phyloP scores from a whole-genome alignment of 345 rosid genomes.

The Lepidium aucheri region DNA sequence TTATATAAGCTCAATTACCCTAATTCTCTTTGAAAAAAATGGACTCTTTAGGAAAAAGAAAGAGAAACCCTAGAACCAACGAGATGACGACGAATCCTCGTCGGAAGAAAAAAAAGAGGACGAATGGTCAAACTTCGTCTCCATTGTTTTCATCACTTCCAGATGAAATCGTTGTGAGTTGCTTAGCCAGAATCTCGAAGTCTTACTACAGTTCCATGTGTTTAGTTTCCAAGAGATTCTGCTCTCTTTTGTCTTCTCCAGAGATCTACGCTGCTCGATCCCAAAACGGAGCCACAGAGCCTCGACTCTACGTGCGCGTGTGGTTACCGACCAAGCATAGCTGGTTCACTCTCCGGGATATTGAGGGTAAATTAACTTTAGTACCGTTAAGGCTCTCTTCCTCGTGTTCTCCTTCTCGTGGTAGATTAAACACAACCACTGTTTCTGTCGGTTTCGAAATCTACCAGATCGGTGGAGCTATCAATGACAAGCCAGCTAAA shows the following conservation, averaged over 20 bases:
- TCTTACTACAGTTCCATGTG: slow-evolving; percentile 41
- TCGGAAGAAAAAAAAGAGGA: no score
- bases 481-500: neutral
- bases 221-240: slow-evolving; percentile 45
- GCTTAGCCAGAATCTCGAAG: slow-evolving; percentile 46
- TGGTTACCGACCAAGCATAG: neutral
- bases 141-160: slow-evolving; percentile 18
- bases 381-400: neutral
- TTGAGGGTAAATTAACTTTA: neutral
- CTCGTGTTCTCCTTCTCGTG: neutral
- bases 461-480: slow-evolving; percentile 49
- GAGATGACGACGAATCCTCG: no score
- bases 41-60: no score
- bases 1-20: no score
- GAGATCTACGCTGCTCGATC: slow-evolving; percentile 41
- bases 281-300: slow-evolving; percentile 25
- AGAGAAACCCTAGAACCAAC: no score
- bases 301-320: slow-evolving; percentile 42
- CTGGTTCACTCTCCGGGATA: neutral
- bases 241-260: slow-evolving; percentile 40
- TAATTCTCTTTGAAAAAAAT: no score
- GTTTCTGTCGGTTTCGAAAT: slow-evolving; percentile 37
- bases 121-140: no score
- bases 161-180: slow-evolving; percentile 44
- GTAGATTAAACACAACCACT: neutral